Evolutionary conservation across 495 filamentous ascomycete genomes (phyloP).

Genomic region (Chaetomium cochliodes): DNA sequence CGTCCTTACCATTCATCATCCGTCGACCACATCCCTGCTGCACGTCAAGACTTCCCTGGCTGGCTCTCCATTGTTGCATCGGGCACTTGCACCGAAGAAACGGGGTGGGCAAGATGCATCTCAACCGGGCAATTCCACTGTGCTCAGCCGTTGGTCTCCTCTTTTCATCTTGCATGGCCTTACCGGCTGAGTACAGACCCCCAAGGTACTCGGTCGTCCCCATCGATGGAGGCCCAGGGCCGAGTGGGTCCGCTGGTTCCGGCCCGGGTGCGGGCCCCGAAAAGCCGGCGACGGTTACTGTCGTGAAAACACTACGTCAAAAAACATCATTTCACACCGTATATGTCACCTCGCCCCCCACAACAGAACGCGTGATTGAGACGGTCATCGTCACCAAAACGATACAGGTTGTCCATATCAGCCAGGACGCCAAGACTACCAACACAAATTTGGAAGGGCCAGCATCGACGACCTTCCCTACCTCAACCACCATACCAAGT

Average conservation of each 20-base stretch:
- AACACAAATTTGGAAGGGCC: not conserved
- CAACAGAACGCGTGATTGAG: slow-evolving; percentile 17
- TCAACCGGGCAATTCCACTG: slow-evolving; percentile 16
- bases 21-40: slow-evolving; percentile 1
- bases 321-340: slow-evolving; percentile 22
- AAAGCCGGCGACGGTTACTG: slow-evolving; percentile 25
- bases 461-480: not conserved
- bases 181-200: slow-evolving; percentile 22
- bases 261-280: slow-evolving; percentile 25
- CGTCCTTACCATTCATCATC: not conserved
- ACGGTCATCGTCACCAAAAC: slow-evolving; percentile 27
- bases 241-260: slow-evolving; percentile 20
- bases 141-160: slow-evolving; percentile 15
- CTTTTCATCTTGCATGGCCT: slow-evolving; percentile 13
- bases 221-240: slow-evolving; percentile 31
- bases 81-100: slow-evolving; percentile 2
- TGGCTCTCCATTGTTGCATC: not conserved
- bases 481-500: not conserved
- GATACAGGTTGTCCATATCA: slow-evolving; percentile 15
- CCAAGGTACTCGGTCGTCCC: slow-evolving; percentile 35
- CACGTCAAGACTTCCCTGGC: not conserved
- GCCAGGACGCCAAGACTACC: slow-evolving; percentile 7
- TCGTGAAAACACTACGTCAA: slow-evolving; percentile 22
- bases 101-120: slow-evolving; percentile 23
- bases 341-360: slow-evolving; percentile 17